These are phyloP conservation scores for Kluyveromyces marxianus DNA, from an alignment of 1,139 yeast species.

Conservation along the genomic window DNA sequence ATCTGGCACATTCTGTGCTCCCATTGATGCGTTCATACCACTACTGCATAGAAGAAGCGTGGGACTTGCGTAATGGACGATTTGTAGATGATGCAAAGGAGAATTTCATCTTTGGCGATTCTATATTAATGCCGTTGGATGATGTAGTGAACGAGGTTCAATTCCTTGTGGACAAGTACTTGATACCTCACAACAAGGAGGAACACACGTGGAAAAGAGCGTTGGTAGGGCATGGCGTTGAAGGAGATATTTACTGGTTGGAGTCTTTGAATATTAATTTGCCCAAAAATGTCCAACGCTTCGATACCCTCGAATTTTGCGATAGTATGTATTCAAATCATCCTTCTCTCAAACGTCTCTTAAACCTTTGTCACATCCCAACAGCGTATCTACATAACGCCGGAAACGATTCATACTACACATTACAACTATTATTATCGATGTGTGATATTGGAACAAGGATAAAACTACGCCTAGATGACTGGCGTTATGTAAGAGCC, in stretches of 20 bases:
- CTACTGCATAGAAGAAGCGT: slow-evolving; percentile 46
- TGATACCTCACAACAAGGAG: slow-evolving; percentile 21
- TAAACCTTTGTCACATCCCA: slow-evolving; percentile 48
- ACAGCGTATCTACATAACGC: slow-evolving; percentile 67
- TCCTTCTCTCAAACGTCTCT: slow-evolving; percentile 44
- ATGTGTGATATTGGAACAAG: slow-evolving; percentile 50
- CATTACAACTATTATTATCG: slow-evolving; percentile 46
- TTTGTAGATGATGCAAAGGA: slow-evolving; percentile 57
- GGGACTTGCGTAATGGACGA: slow-evolving; percentile 42
- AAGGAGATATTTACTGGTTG: slow-evolving; percentile 55
- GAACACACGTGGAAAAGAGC: slow-evolving; percentile 29
- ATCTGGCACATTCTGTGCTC: slow-evolving; percentile 17
- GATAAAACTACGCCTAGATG: slow-evolving; percentile 27
- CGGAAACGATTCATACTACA: slow-evolving; percentile 72
- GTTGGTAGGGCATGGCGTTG: slow-evolving; percentile 62
- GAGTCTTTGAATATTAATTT: slow-evolving; percentile 39
- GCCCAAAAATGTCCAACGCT: slow-evolving; percentile 29
- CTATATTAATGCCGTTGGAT: slow-evolving; percentile 36
- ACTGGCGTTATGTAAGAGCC: slow-evolving; percentile 8
- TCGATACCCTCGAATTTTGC: slow-evolving; percentile 53
- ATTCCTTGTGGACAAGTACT: slow-evolving; percentile 38
- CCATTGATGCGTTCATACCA: slow-evolving; percentile 42
- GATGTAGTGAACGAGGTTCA: slow-evolving; percentile 39
- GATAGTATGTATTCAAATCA: slow-evolving; percentile 39
- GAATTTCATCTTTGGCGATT: slow-evolving; percentile 49